Conservation (phyloP, 106 monocot genomes). For the Agapanthus africanus region DNA sequence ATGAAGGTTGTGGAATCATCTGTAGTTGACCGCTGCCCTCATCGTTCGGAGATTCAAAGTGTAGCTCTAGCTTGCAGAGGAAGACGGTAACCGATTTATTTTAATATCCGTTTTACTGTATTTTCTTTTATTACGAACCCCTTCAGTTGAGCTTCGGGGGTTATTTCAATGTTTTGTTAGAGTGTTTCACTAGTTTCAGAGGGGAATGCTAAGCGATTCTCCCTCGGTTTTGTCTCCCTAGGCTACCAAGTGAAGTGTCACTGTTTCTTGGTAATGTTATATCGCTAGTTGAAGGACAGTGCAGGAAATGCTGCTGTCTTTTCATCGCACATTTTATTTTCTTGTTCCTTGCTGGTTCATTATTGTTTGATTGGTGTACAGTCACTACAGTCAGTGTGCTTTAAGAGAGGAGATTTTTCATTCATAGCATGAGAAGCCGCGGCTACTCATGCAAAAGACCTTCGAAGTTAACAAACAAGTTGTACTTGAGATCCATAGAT, state of each 20-base stretch:
- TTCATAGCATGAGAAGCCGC: no score
- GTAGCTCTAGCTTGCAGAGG: constrained; percentile 54
- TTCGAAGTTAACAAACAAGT: neutral
- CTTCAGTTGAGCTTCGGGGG: neutral
- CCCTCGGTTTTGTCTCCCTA: neutral
- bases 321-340: neutral
- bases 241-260: neutral
- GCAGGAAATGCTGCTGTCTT: neutral
- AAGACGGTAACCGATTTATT: constrained; percentile 21
- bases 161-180: neutral
- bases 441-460: no score
- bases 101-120: neutral
- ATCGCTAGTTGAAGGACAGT: neutral
- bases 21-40: constrained; percentile 77
- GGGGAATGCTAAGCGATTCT: neutral
- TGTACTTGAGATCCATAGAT: neutral
- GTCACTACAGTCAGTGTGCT: no score
- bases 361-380: no score
- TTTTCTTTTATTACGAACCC: neutral
- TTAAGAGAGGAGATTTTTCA: no score
- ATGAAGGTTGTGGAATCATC: constrained; percentile 46
- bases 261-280: neutral
- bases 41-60: constrained; percentile 85
- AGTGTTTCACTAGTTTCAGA: neutral
- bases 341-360: neutral